Base-by-base conservation (phyloP, 306 rosid genomes). In the Citrullus amarus region DNA sequence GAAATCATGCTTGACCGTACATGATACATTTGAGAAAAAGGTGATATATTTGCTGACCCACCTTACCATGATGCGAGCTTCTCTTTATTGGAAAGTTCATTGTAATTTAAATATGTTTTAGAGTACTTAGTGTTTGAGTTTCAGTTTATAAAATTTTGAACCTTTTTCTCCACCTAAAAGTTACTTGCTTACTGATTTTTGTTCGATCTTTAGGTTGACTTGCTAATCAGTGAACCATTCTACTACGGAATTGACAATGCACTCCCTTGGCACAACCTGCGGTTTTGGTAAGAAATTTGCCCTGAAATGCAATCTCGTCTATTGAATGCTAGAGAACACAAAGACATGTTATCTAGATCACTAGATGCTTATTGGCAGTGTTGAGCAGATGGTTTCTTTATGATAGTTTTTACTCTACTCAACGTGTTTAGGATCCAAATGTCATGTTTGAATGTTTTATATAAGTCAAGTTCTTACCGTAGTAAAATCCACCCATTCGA, bases 261-360 rank as follows among this genome's bases (percentile, higher is more conserved):
- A 87, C 97, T 95, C 84, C 98, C 98, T 34, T 94, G 98, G 98
- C 92, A 89, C 80, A 90, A 90, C 86, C 89, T 94, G 77, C 88
- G 95, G 58, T 89, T 95, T 84, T 95, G 98, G 97, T 95, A 89
- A 38, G 82, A 84, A 90, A 89, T 79, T 34, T 36, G 51, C 51
- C 9, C 9, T 3, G 62, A 53, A 76, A 22, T 38, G 32, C 69
- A 44, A 12, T 39, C 6, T 77, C 63, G 18, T 50, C 20, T 51
- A 3, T 44, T 75, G 17, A 17, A 15, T 32, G 38, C 18, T 55
- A 75, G 39, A 74, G 38, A 63, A 15, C 44, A 7, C 46, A 63
- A 15, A 63, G 4, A 34, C 70, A 2, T 36, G 44, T 63, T 63
- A 63, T 7, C 70, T 16, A 16, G 28, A 25, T 25, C 28, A 25